phyloP scores from a whole-genome alignment of 1,284 basidiomycete species.

The Gymnopus androsaceus region DNA sequence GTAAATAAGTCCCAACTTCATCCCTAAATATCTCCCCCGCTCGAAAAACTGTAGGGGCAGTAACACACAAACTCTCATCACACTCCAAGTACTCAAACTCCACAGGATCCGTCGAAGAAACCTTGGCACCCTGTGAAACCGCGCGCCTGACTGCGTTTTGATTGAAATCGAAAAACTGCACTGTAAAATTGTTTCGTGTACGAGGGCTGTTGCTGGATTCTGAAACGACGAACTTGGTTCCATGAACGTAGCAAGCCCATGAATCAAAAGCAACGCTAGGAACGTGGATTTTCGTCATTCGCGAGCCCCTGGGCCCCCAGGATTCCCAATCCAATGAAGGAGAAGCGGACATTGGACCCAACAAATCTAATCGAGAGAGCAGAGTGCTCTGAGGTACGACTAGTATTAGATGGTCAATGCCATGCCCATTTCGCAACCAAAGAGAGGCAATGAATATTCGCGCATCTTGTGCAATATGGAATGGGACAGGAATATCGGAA shows the following conservation, averaged over 20 bases:
- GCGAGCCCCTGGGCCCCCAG: constrained; percentile 53
- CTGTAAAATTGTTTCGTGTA: neutral
- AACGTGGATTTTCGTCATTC: constrained; percentile 35
- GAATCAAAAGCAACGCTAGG: constrained; percentile 35
- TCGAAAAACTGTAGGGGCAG: constrained; percentile 2
- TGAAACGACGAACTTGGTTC: constrained; percentile 44
- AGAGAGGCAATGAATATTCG: constrained; percentile 52
- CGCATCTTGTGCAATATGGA: constrained; percentile 45
- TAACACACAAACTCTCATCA: constrained; percentile 3
- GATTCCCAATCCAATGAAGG: constrained; percentile 45
- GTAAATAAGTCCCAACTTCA: constrained; percentile 5
- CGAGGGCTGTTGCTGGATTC: constrained; percentile 12
- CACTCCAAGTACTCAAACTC: neutral
- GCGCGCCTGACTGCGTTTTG: constrained; percentile 39
- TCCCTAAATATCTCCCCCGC: constrained; percentile 8
- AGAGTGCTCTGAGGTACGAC: constrained; percentile 52
- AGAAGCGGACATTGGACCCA: constrained; percentile 20
- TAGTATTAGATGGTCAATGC: constrained; percentile 37
- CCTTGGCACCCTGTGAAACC: constrained; percentile 1
- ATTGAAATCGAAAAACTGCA: constrained; percentile 53
- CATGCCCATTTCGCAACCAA: constrained; percentile 32
- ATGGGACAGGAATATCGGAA: constrained; percentile 41
- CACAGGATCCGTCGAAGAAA: neutral
- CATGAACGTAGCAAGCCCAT: constrained; percentile 65
- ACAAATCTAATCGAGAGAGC: constrained; percentile 32